These are phyloP conservation scores for Immersiella caudata DNA, from an alignment of 495 filamentous ascomycete genomes.

Conservation along the genomic window DNA sequence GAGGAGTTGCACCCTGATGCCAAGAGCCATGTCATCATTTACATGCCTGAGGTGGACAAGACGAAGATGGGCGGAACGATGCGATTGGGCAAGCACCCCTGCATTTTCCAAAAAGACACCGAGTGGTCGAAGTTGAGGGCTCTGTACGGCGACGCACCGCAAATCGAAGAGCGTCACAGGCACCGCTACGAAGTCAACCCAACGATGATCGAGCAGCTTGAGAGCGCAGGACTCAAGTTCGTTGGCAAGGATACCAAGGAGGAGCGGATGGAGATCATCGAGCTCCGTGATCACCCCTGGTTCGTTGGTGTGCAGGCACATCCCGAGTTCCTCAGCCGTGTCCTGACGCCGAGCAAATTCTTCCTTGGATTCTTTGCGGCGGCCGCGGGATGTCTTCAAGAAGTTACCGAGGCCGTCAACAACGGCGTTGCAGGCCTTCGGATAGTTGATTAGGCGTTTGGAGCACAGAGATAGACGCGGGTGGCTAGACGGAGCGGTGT, in stretches of 20 bases:
- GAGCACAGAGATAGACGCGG: too few species aligned
- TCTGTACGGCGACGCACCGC: slow-evolving; percentile 64
- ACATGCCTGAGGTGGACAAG: slow-evolving; percentile 77
- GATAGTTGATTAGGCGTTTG: neutral
- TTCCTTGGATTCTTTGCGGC: slow-evolving; percentile 89
- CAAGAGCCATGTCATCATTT: slow-evolving; percentile 69
- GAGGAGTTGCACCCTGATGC: slow-evolving; percentile 65
- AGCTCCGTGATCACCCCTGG: slow-evolving; percentile 86
- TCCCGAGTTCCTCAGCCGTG: slow-evolving; percentile 27
- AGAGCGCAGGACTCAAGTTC: slow-evolving; percentile 62
- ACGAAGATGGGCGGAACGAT: slow-evolving; percentile 88
- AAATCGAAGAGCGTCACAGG: slow-evolving; percentile 67
- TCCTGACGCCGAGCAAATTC: slow-evolving; percentile 64
- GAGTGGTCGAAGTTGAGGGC: slow-evolving; percentile 80
- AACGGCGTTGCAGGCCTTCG: neutral
- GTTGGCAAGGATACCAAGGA: slow-evolving; percentile 81
- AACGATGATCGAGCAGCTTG: slow-evolving; percentile 60
- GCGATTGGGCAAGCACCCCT: slow-evolving; percentile 78
- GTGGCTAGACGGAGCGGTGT: neutral
- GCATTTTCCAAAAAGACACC: slow-evolving; percentile 72
- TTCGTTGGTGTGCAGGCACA: slow-evolving; percentile 63
- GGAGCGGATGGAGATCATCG: slow-evolving; percentile 87
- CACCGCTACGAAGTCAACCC: slow-evolving; percentile 81
- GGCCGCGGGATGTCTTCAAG: slow-evolving; percentile 62
- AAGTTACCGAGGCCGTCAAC: slow-evolving; percentile 34